These are phyloP conservation scores for Spongispora temasekensis DNA, from an alignment of 1,284 basidiomycete genomes.

Conservation along the genomic window DNA sequence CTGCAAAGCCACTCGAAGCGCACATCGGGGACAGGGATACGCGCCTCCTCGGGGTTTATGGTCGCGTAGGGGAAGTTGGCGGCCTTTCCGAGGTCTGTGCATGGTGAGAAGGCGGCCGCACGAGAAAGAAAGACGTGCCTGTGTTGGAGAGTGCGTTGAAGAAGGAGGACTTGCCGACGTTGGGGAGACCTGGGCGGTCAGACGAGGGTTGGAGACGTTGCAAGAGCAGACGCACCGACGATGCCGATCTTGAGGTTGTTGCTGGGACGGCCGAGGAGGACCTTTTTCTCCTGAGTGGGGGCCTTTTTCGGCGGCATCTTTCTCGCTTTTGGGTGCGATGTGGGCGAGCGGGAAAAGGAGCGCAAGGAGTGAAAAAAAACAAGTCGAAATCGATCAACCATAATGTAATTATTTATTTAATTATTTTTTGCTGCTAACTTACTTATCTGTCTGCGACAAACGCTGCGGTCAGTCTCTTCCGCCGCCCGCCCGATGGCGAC, in stretches of 20 bases:
- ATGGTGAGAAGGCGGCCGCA: slow-evolving; percentile 8
- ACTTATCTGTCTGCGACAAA: slow-evolving; percentile 32
- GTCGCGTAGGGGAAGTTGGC: slow-evolving; percentile 99
- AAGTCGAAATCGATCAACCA: slow-evolving; percentile 40
- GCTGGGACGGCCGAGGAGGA: slow-evolving; percentile 82
- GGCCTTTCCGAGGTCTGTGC: slow-evolving; percentile 88
- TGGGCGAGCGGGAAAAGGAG: slow-evolving; percentile 22
- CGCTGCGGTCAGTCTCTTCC: no score
- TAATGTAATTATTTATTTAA: no score
- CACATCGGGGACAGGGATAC: slow-evolving; percentile 95
- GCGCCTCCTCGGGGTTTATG: slow-evolving; percentile 91
- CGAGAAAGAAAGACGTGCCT: slow-evolving; percentile 44
- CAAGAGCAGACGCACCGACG: slow-evolving; percentile 69
- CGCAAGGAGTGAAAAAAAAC: slow-evolving; percentile 15
- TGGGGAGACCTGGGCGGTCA: slow-evolving; percentile 49
- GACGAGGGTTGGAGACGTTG: slow-evolving; percentile 10
- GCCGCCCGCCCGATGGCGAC: slow-evolving; percentile 24
- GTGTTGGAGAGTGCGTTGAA: slow-evolving; percentile 96
- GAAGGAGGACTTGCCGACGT: slow-evolving; percentile 93
- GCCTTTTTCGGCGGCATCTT: slow-evolving; percentile 90
- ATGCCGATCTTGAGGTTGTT: slow-evolving; percentile 97
- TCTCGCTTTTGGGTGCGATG: slow-evolving; percentile 43
- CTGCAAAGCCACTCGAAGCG: slow-evolving; percentile 96
- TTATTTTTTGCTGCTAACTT: slow-evolving; percentile 3
- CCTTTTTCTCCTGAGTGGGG: slow-evolving; percentile 76